These are phyloP conservation scores for Starmera dryadoides DNA, from an alignment of 805 yeast species.

Conservation along the genomic window DNA sequence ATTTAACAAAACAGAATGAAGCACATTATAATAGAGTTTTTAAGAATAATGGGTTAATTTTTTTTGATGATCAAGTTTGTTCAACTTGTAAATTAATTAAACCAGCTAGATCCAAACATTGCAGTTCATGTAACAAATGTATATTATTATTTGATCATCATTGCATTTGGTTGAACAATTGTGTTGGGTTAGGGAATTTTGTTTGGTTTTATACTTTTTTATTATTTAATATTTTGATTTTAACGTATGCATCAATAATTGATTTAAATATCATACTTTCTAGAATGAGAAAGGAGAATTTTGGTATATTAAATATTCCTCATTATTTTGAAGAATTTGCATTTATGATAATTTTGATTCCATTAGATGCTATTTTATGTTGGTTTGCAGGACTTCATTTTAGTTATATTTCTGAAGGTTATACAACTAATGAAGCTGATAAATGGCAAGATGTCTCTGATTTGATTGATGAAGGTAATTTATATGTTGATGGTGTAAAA, in stretches of 20 bases:
- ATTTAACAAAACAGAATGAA: not conserved
- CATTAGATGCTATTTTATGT: constrained; percentile 31
- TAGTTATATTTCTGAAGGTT: constrained; percentile 49
- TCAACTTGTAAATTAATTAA: constrained; percentile 52
- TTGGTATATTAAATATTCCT: constrained; percentile 10
- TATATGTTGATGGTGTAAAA: constrained; percentile 15
- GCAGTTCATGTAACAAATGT: constrained; percentile 56
- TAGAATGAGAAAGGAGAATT: not conserved
- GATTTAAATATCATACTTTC: constrained; percentile 2
- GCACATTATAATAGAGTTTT: not conserved
- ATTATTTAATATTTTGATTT: constrained; percentile 32
- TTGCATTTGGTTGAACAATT: constrained; percentile 59
- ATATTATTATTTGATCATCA: constrained; percentile 60
- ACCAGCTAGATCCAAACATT: constrained; percentile 66
- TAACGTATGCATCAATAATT: constrained; percentile 31
- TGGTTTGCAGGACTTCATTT: constrained; percentile 40
- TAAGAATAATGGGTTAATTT: not conserved
- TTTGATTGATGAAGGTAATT: constrained; percentile 33
- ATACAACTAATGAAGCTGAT: constrained; percentile 63
- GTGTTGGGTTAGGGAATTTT: constrained; percentile 60
- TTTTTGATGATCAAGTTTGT: constrained; percentile 24
- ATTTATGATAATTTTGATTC: constrained; percentile 32
- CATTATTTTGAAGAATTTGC: constrained; percentile 24
- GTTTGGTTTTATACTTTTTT: constrained; percentile 50
- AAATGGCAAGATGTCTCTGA: constrained; percentile 62